A percentile compares a stretch with the other conserved stretches of the same genome.
Evolutionary conservation across 805 yeast genomes (phyloP).

Genomic region (Suhomyces prunicola): DNA sequence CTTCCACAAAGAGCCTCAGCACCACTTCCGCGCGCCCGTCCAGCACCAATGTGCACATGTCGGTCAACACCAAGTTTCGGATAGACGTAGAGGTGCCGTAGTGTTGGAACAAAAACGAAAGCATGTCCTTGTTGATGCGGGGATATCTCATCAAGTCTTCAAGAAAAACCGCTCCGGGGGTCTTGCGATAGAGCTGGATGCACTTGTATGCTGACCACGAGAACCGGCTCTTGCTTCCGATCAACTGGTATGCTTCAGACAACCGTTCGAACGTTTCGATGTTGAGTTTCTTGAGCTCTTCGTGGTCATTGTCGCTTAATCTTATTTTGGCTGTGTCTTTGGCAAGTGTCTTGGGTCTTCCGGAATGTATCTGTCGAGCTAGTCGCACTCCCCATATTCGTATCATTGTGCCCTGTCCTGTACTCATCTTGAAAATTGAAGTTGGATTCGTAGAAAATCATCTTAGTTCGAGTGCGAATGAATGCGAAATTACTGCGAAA

Average conservation of each 20-base stretch:
- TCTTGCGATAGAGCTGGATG: conserved; percentile 10
- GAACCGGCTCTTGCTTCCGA: conserved; percentile 7
- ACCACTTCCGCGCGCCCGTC: conserved; percentile 9
- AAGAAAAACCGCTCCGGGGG: conserved; percentile 9
- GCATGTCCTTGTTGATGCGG: conserved; percentile 14
- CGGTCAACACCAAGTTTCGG: conserved; percentile 17
- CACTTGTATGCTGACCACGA: conserved; percentile 13
- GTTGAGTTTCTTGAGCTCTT: not conserved
- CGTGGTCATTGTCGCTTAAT: not conserved
- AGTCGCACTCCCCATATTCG: not conserved
- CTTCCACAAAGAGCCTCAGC: conserved; percentile 3
- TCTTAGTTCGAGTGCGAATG: not conserved
- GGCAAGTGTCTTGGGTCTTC: not conserved
- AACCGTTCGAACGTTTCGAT: conserved; percentile 7
- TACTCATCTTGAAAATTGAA: not conserved
- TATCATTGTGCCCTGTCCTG: not conserved
- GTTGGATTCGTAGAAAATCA: not conserved
- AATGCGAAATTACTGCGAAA: not conserved
- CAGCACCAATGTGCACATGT: conserved; percentile 10
- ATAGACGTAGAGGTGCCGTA: conserved; percentile 17
- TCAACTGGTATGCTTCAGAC: conserved; percentile 13
- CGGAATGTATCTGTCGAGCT: not conserved
- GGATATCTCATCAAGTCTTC: conserved; percentile 20
- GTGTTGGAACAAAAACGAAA: conserved; percentile 12
- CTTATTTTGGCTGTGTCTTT: not conserved